phyloP scores from a whole-genome alignment of 192 early-diverging fungal genomes.

The Funneliformis mosseae region DNA sequence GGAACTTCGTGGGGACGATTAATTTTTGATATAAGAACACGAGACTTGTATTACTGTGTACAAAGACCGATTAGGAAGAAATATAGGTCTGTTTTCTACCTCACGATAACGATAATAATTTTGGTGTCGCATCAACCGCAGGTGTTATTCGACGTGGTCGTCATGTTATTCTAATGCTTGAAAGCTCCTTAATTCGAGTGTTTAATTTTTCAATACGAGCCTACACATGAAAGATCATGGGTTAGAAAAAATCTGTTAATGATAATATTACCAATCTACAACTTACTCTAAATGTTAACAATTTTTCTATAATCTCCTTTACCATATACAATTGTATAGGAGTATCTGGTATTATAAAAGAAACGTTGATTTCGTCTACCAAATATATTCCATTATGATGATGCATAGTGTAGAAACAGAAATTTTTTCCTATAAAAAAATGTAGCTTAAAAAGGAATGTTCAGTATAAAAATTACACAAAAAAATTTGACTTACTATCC shows the following conservation, averaged over 20 bases:
- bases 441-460: background rate
- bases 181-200: conserved; percentile 1
- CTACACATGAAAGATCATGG: conserved; percentile 28
- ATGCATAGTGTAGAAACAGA: conserved; percentile 21
- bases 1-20: too few species aligned
- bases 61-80: too few species aligned
- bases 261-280: conserved; percentile 11
- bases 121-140: too few species aligned
- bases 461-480: conserved; percentile 16
- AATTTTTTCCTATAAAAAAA: conserved; percentile 27
- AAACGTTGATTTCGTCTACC: conserved; percentile 15
- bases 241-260: conserved; percentile 2
- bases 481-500: conserved; percentile 26
- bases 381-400: conserved; percentile 23
- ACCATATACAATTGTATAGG: conserved; percentile 19
- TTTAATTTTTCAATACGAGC: conserved; percentile 12
- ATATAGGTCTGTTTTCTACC: too few species aligned
- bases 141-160: too few species aligned
- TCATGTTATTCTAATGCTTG: too few species aligned
- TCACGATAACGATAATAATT: too few species aligned
- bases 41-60: too few species aligned
- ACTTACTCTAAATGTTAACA: conserved; percentile 20
- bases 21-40: too few species aligned
- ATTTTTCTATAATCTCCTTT: conserved; percentile 26
- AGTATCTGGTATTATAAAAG: background rate